Evolutionary conservation across 2,329 filamentous ascomycete species (phyloP), one percentile per base, ranked within the genome.

Genomic region (Bipolaris sorokiniana): DNA sequence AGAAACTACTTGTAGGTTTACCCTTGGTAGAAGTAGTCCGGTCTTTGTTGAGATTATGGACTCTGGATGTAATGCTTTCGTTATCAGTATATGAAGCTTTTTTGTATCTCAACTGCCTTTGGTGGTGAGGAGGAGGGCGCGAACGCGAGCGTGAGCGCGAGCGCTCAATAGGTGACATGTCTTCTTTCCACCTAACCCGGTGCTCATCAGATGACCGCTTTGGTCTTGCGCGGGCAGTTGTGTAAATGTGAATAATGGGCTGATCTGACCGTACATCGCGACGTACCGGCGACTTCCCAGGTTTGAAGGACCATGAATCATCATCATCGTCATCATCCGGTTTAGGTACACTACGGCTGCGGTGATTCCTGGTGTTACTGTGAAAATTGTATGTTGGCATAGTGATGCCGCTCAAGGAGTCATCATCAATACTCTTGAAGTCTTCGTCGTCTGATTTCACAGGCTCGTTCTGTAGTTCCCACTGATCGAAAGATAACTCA

Each of bases 401-500:
- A n/a, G 31, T 28, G 7, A 41, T 7, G 1, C 28, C 37, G 20
- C 47, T 6, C 15, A n/a, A 11, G 3, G 18, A 34, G 0, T 16
- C 42, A 11, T 53, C 50, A 3, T 53, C 23, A 1, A 18, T 18
- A 31, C 41, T 52, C 33, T 33, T 26, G 16, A 38, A 42, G 13
- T 38, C 46, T 18, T 53, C 50, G 16, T 53, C 50, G 3, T 47
- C 50, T 3, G 42, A 47, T 26, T 16, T 44, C 2, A 51, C 31
- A 31, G 49, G 49, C 2, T 18, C 38, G 3, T 55, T 55, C 31
- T 55, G 9, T 3, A 22, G 3, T 34, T 56, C 54, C 54, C 54
- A 56, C 4, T 56, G 34, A 9, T 3, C n/a, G 9, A 48, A 52
- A 22, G 48, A 48, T n/a, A 15, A 2, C 11, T 41, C n/a, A 5